These are phyloP conservation scores for Lipomyces anomalus DNA, from an alignment of 805 yeast genomes.

Conservation along the genomic window DNA sequence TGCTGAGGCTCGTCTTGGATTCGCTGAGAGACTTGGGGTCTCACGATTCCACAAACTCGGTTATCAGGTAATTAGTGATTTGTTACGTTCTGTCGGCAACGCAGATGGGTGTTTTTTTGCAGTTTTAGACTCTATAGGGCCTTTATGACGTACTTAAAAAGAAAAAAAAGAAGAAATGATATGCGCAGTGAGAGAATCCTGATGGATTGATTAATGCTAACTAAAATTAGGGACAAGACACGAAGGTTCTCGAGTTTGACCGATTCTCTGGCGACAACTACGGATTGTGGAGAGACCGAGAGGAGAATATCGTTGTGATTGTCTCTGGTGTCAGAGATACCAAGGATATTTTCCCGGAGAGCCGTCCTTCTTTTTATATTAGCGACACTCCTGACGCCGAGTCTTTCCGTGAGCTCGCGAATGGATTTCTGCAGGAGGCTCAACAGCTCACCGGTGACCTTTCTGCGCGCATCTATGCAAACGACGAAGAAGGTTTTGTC, in stretches of 20 bases:
- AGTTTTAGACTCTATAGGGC: background rate
- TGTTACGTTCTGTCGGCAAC: background rate
- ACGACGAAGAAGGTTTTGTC: conserved; percentile 16
- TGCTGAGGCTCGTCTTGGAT: conserved; percentile 61
- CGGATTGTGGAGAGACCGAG: conserved; percentile 22
- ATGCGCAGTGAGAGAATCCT: background rate
- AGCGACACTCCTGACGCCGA: conserved; percentile 22
- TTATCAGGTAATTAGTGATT: conserved; percentile 12
- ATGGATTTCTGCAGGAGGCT: conserved; percentile 20
- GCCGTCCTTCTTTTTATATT: conserved; percentile 22
- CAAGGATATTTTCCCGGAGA: conserved; percentile 22
- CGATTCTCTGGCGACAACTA: conserved; percentile 24
- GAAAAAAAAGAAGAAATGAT: background rate
- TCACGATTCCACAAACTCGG: conserved; percentile 26
- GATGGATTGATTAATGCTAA: background rate
- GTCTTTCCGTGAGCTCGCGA: conserved; percentile 21
- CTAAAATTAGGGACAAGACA: conserved; percentile 20
- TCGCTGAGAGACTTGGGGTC: conserved; percentile 37
- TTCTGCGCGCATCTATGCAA: conserved; percentile 17
- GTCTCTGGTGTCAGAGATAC: conserved; percentile 20
- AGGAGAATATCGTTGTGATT: conserved; percentile 23
- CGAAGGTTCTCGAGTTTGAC: conserved; percentile 24
- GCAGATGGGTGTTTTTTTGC: background rate
- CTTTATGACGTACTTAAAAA: background rate
- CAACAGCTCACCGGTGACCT: conserved; percentile 25